Evolutionary conservation across 305 asterid species (phyloP).

Genomic region (Nicotiana rustica): DNA sequence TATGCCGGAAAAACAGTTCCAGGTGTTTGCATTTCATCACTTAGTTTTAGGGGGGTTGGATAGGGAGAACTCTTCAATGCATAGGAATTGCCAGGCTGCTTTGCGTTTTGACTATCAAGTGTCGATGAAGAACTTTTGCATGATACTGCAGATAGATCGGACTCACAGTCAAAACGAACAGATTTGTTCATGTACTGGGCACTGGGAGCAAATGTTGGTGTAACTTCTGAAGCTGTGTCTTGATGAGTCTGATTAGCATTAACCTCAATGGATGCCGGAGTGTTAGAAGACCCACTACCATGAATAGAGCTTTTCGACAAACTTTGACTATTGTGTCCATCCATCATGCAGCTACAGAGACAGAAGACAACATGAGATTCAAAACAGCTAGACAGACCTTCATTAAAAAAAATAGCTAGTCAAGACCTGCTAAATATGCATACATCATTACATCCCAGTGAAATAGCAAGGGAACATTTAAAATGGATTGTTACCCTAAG

Average conservation of each 20-base stretch:
- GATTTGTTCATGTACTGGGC: constrained; percentile 51
- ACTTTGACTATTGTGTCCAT: constrained; percentile 47
- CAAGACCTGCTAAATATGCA: not conserved
- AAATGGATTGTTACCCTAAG: not conserved
- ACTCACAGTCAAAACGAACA: constrained; percentile 56
- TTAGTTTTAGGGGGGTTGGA: constrained; percentile 79
- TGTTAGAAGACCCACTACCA: constrained; percentile 50
- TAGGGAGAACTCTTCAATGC: constrained; percentile 58
- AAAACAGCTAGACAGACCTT: not conserved
- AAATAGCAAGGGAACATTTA: not conserved
- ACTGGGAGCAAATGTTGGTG: constrained; percentile 46
- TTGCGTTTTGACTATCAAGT: constrained; percentile 47
- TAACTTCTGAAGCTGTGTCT: constrained; percentile 49
- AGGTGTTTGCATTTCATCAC: constrained; percentile 91
- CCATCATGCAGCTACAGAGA: constrained; percentile 64
- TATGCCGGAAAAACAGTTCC: constrained; percentile 81
- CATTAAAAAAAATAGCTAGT: too few species aligned
- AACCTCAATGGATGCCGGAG: constrained; percentile 40
- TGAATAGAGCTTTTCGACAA: constrained; percentile 47
- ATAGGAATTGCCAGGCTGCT: constrained; percentile 44
- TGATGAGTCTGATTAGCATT: constrained; percentile 41
- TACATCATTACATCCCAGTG: not conserved
- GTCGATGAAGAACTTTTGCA: constrained; percentile 58
- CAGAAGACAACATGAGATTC: constrained; percentile 1
- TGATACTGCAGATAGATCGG: constrained; percentile 51